These are phyloP conservation scores for Hyaloscypha variabilis DNA, from an alignment of 495 filamentous ascomycete genomes.

Conservation along the genomic window DNA sequence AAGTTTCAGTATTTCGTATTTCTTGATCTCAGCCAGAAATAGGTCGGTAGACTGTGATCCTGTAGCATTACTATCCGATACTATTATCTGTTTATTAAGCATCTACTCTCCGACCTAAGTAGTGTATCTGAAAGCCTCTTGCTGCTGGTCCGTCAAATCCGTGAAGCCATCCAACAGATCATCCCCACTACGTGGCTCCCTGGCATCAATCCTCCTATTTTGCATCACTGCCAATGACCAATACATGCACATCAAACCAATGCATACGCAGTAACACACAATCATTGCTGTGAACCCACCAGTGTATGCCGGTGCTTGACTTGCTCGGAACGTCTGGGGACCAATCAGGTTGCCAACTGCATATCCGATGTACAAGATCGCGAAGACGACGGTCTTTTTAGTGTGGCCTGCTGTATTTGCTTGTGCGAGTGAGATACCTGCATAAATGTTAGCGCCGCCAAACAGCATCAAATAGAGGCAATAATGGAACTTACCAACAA, in stretches of 20 bases:
- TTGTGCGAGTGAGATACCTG: slow-evolving; percentile 5
- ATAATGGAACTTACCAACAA: slow-evolving; percentile 42
- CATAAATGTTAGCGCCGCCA: slow-evolving; percentile 29
- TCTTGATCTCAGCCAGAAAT: too few relatives aligned
- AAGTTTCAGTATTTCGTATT: too few relatives aligned
- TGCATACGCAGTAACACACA: slow-evolving; percentile 31
- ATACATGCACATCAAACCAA: slow-evolving; percentile 26
- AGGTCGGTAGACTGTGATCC: too few relatives aligned
- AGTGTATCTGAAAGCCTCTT: slow-evolving; percentile 7
- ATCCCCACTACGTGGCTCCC: not conserved
- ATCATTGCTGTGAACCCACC: slow-evolving; percentile 68
- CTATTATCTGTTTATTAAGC: too few relatives aligned
- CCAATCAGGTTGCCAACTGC: slow-evolving; percentile 20
- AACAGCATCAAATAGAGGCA: slow-evolving; percentile 33
- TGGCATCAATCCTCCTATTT: slow-evolving; percentile 1
- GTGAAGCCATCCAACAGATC: slow-evolving; percentile 10
- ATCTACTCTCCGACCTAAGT: not conserved
- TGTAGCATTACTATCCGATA: too few relatives aligned
- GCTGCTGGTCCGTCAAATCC: slow-evolving; percentile 8
- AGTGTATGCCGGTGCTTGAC: slow-evolving; percentile 48
- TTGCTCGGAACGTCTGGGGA: slow-evolving; percentile 16
- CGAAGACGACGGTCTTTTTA: slow-evolving; percentile 10
- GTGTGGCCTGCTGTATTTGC: slow-evolving; percentile 23
- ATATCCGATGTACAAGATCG: slow-evolving; percentile 11
- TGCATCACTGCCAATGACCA: slow-evolving; percentile 18